Evolutionary conservation across 352 stramenopile species (phyloP), one percentile per base, ranked within the genome.

Genomic region (Elongisporangium undulatum): DNA sequence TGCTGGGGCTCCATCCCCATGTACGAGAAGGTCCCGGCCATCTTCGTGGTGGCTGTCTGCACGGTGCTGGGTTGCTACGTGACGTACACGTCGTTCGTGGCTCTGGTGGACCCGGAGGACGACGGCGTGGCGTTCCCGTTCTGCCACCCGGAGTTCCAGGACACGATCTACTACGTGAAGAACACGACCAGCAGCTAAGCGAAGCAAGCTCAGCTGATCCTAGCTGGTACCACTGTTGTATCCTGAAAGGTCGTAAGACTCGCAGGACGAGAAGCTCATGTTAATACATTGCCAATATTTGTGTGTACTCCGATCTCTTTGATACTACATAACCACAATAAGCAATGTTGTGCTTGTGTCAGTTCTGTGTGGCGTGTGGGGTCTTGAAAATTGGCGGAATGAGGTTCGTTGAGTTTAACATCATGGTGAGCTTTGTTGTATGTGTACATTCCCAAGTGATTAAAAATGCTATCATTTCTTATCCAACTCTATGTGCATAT

Each of bases 1-100:
- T 68, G 73, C 53, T 77, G 69, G 66, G 65, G 29, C 20, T 69
- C 70, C 39, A 62, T 83, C 9, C 69, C 71, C 1, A 59, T 79
- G 49, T 75, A 79, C 63, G 74, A 83, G 41, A 74, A 74, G 22
- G 49, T 66, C 2, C 55, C 61, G 5, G 73, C 69, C 39, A 50
- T 77, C 34, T 0, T 75, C 7, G 72, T 79, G 53, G 72, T 79
- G 38, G 24, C 71, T 12, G 54, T 83, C 16, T 75, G 69, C 58
- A 23, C 65, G 13, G 13, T 67, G 22, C 49, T 80, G 7, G 72
- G 68, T 48, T 55, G 72, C 23, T 83, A 81, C 62, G 71, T 81
- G 10, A 75, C 19, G 19, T 53, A 53, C 49, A 45, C 34, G 34
- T 45, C 19, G 19, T 53, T 24, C 49, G 34, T 45, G 34, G 34